These are phyloP conservation scores for Hygrophorus pudorinus DNA, from an alignment of 768 basidiomycete species.

Conservation along the genomic window DNA sequence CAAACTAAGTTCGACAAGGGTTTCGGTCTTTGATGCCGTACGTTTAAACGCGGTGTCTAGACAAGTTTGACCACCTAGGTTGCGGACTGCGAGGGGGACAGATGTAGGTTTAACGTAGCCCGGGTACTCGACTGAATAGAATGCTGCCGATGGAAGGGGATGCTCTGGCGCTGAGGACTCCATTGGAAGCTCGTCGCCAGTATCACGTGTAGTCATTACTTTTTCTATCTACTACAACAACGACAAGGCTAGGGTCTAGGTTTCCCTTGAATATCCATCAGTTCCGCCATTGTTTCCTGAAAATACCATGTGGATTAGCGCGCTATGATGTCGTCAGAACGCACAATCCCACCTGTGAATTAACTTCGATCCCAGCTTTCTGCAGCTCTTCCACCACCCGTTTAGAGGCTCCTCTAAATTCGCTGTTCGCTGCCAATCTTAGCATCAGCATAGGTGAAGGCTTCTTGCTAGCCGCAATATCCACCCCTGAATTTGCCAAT, in stretches of 20 bases:
- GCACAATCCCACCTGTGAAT: conserved; percentile 35
- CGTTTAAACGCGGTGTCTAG: conserved; percentile 74
- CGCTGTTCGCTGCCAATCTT: conserved; percentile 40
- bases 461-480: conserved; percentile 29
- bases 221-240: neutral
- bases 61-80: conserved; percentile 58
- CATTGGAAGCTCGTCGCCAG: neutral
- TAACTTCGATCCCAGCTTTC: conserved; percentile 52
- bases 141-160: conserved; percentile 46
- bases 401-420: conserved; percentile 39
- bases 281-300: conserved; percentile 40
- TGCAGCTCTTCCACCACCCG: conserved; percentile 39
- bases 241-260: neutral
- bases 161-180: conserved; percentile 20
- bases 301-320: neutral
- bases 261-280: conserved; percentile 20
- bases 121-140: conserved; percentile 85
- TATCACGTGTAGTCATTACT: neutral
- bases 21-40: conserved; percentile 47
- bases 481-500: conserved; percentile 30
- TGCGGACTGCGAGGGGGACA: conserved; percentile 49
- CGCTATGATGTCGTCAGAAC: neutral
- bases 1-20: conserved; percentile 68
- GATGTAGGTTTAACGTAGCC: conserved; percentile 67
- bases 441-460: conserved; percentile 46